Base-by-base conservation (phyloP, 1,139 yeast species). In the Suhomyces anneliseae region DNA sequence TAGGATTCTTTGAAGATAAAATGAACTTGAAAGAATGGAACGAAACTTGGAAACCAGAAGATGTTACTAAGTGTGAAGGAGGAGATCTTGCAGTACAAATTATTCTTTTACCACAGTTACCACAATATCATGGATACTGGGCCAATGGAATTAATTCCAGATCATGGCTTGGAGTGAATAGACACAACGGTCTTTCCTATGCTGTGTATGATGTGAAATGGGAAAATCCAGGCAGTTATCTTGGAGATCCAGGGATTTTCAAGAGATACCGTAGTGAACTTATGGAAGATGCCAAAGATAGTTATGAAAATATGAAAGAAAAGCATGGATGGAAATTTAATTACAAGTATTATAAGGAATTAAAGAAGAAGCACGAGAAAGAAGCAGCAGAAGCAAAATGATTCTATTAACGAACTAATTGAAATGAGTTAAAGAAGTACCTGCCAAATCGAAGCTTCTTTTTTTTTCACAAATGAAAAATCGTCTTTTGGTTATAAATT, bases 81-180 rank as follows among this genome's bases (percentile, higher is more conserved):
- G 74, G 77, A 11, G 95, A 89, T 61, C 66, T 90, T 36, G 74
- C 87, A 14, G 93, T 86, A 8, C 85, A 89, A 8, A 51, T 93
- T 7, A 62, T 88, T 15, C 62, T 92, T 24, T 70, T 92, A 43
- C 98, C 98, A 0, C 70, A 81, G 3, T 69, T 92, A 46, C 74
- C 74, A 10, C 56, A 61, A 40, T 92, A 92, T 59, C 65, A 68
- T 26, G 93, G 96, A 1, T 71, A 76, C 37, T 84, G 66, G 60
- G 76, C 87, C 36, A 74, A 87, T 62, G 92, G 88, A 2, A 67
- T 90, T 51, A 81, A 83, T 57, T 83, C 96, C 1, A 74, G 97
- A 46, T 67, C 81, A 1, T 92, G 97, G 97, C 61, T 62, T 4
- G 61, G 62, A 8, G 61, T 72, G 19, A 54, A 60, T 38, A 67